Base-by-base conservation (phyloP, 805 yeast genomes). In the Wickerhamomyces pijperi region DNA sequence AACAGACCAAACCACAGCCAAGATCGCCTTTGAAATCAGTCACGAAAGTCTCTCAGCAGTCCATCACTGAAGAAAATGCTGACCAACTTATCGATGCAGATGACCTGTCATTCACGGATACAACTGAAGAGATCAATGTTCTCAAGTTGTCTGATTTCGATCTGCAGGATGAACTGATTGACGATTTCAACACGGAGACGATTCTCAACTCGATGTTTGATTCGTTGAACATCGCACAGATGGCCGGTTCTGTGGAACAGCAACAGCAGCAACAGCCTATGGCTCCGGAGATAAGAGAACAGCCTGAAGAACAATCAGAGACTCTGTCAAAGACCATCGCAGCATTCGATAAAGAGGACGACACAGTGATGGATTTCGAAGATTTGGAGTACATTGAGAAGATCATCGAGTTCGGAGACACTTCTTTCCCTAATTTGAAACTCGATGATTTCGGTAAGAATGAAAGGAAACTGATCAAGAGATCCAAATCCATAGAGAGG, bases 381-480 rank as follows among this genome's bases (percentile, higher is more conserved):
- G 67, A 64, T 36, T 41, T 62, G 35, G 65, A 57, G n/a, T 58
- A 61, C 42, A 46, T 64, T 23, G 63, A 65, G 5, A 61, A 60
- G 25, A 46, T 65, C 29, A 60, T 60, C 23, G 69, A 65, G 15
- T 53, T 54, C 21, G 66, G 66, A 32, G 72, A 66, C 37, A 63
- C 68, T 2, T 49, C 61, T 1, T 62, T 66, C 41, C 66, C 59
- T 4, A 57, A 58, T 40, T 38, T 54, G 21, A 49, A 45, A 14
- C 39, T 53, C n/a, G 37, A 50, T 8, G 58, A 59, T 41, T 50
- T 60, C 3, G 62, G 60, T 17, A 46, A 52, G 23, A 50, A 48
- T 4, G 49, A 54, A 33, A 40, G 57, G 18, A 59, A 55, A 37
- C 29, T 25, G 4, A 38, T 55, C 17, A 50, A 53, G 41, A 55